Percentiles rank a stretch among this genome's conserved stretches.
phyloP scores from a whole-genome alignment of 2,329 filamentous ascomycete genomes.

The Nannizzia gypsea region DNA sequence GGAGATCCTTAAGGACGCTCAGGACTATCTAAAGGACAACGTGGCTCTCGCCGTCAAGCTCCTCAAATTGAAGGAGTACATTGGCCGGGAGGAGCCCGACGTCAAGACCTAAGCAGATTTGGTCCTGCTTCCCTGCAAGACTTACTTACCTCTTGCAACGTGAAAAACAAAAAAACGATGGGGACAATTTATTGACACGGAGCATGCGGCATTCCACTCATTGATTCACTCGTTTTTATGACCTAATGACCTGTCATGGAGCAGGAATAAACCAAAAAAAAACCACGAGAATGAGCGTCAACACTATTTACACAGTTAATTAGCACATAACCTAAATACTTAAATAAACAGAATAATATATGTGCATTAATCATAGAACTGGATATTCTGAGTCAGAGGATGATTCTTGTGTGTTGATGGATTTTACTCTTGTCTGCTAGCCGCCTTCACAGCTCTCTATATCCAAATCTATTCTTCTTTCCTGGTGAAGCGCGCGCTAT shows the following conservation, averaged over 20 bases:
- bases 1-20: conserved; percentile 69
- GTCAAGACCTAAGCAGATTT: conserved; percentile 66
- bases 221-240: background rate
- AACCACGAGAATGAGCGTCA: background rate
- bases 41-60: conserved; percentile 74
- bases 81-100: conserved; percentile 85
- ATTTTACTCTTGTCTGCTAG: no score
- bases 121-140: background rate
- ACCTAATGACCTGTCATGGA: background rate
- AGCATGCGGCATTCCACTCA: background rate
- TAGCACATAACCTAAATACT: background rate
- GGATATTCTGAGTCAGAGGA: no score
- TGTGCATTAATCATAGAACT: background rate
- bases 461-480: no score
- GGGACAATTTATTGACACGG: background rate
- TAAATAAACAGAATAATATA: background rate
- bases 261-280: background rate
- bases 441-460: no score
- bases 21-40: conserved; percentile 86
- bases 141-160: background rate
- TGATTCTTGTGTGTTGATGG: no score
- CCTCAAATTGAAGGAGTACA: conserved; percentile 85
- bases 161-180: background rate
- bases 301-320: background rate
- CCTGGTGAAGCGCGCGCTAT: no score